These are phyloP conservation scores for Fraxinus quadrangulata DNA, from an alignment of 257 asterid genomes.

Conservation along the genomic window DNA sequence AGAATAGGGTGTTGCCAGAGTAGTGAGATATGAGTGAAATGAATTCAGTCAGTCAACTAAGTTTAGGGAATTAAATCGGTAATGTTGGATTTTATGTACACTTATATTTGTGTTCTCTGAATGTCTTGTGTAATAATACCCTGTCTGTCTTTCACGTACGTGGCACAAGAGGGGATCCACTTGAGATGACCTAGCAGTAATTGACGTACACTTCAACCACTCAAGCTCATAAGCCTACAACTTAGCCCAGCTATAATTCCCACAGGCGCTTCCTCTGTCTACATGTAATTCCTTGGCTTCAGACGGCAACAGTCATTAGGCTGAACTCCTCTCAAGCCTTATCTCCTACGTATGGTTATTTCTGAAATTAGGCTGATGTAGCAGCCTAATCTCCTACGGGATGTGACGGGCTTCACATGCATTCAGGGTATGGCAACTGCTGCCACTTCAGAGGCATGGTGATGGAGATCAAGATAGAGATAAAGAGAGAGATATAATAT, in stretches of 20 bases:
- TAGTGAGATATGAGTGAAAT: slow-evolving; percentile 4
- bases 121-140: neutral
- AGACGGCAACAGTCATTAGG: neutral
- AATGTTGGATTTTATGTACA: neutral
- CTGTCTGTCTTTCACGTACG: neutral
- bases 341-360: neutral
- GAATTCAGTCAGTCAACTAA: neutral
- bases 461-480: too few relatives aligned
- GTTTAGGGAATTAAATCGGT: neutral
- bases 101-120: neutral
- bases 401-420: neutral
- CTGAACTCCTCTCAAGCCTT: neutral
- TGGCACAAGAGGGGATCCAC: neutral
- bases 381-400: neutral
- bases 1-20: neutral
- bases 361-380: neutral
- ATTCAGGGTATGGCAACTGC: neutral
- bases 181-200: neutral
- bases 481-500: too few relatives aligned
- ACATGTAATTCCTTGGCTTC: neutral
- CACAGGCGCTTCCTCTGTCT: neutral
- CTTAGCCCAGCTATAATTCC: neutral
- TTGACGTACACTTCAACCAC: neutral
- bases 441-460: neutral
- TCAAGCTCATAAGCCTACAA: neutral